A percentile compares a stretch with the other conserved stretches of the same genome.
phyloP scores from a whole-genome alignment of 768 basidiomycete genomes.

The Rhizopogon sp. region DNA sequence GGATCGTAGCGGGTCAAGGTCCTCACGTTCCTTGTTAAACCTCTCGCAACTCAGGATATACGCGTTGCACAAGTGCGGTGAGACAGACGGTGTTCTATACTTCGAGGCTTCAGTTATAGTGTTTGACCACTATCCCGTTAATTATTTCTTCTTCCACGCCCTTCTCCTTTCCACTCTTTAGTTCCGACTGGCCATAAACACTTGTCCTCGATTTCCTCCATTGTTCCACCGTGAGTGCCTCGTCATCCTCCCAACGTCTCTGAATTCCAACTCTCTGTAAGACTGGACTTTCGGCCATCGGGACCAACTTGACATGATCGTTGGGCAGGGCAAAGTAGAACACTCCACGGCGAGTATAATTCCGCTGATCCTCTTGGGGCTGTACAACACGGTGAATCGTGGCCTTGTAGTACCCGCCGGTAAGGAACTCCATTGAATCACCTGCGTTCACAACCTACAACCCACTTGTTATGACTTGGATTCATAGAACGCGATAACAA shows the following conservation, averaged over 20 bases:
- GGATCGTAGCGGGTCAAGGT: no score
- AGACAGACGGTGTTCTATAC: no score
- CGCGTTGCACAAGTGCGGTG: no score
- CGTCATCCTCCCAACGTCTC: slow-evolving; percentile 29
- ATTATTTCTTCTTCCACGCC: slow-evolving; percentile 52
- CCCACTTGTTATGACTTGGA: not conserved
- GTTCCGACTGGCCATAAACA: slow-evolving; percentile 43
- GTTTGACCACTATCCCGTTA: slow-evolving; percentile 49
- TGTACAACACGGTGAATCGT: slow-evolving; percentile 60
- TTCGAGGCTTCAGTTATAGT: slow-evolving; percentile 38
- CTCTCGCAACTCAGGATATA: no score
- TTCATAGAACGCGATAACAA: not conserved
- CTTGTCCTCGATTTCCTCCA: slow-evolving; percentile 49
- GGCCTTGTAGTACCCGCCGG: slow-evolving; percentile 53
- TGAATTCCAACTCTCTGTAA: slow-evolving; percentile 39
- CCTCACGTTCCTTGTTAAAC: no score
- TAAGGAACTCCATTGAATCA: slow-evolving; percentile 55
- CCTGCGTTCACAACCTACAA: slow-evolving; percentile 53
- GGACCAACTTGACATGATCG: slow-evolving; percentile 43
- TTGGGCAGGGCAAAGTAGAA: slow-evolving; percentile 55
- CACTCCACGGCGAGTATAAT: slow-evolving; percentile 44
- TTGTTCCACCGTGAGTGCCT: slow-evolving; percentile 45
- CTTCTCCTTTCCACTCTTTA: slow-evolving; percentile 34
- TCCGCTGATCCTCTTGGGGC: slow-evolving; percentile 50
- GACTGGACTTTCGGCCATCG: slow-evolving; percentile 42